Percentiles rank a stretch among this genome's conserved stretches.
These are phyloP conservation scores for Iris pallida DNA, from an alignment of 116 monocot genomes.

Conservation along the genomic window DNA sequence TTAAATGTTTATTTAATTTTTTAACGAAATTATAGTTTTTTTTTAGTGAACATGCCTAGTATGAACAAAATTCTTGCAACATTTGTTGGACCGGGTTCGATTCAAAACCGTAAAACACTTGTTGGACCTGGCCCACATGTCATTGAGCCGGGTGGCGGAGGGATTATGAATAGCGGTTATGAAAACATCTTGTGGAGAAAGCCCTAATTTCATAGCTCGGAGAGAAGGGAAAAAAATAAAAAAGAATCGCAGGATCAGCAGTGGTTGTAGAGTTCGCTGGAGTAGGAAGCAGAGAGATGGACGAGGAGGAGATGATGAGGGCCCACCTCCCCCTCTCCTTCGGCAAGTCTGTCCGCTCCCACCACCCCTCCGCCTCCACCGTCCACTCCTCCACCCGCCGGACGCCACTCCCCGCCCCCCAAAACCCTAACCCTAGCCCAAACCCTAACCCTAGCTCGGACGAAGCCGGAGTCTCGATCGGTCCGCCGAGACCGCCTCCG, in stretches of 20 bases:
- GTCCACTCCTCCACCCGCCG: conserved; percentile 69
- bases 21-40: too few species aligned
- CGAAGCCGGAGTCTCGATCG: conserved; percentile 24
- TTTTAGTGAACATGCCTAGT: too few species aligned
- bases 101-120: too few species aligned
- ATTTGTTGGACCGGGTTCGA: too few species aligned
- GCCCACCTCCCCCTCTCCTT: conserved; percentile 81
- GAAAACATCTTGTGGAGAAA: not conserved
- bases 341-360: conserved; percentile 50
- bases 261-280: too few species aligned
- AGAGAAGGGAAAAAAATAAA: not conserved
- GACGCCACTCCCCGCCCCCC: conserved; percentile 2
- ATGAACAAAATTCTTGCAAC: too few species aligned
- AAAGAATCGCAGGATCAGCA: too few species aligned
- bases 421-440: conserved; percentile 31
- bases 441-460: conserved; percentile 1
- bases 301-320: conserved; percentile 55
- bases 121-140: too few species aligned
- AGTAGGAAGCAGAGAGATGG: conserved; percentile 1
- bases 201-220: not conserved
- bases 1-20: too few species aligned
- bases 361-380: conserved; percentile 20
- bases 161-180: not conserved
- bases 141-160: too few species aligned
- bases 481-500: conserved; percentile 29